Conservation (phyloP, 768 basidiomycete genomes). For the Lactarius tabidus region DNA sequence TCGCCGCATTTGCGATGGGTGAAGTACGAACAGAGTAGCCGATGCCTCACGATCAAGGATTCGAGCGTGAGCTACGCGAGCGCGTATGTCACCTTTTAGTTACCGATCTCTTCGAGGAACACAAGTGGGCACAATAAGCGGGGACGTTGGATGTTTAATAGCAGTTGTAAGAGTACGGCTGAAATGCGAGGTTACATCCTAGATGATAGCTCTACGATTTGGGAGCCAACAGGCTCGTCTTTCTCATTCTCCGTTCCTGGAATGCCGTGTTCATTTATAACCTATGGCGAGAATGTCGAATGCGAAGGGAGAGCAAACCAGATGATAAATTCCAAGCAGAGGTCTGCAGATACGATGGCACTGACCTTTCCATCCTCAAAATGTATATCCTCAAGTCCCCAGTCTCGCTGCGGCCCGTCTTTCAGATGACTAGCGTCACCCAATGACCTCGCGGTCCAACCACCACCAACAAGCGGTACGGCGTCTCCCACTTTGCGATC, state of each 20-base stretch:
- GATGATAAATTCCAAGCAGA: not conserved
- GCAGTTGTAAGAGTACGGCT: not conserved
- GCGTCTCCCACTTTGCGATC: conserved; percentile 33
- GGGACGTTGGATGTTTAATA: not conserved
- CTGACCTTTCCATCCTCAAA: conserved; percentile 58
- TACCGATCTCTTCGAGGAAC: not conserved
- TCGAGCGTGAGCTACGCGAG: conserved; percentile 98
- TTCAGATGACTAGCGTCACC: conserved; percentile 57
- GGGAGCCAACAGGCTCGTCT: conserved; percentile 55
- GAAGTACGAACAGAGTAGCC: conserved; percentile 89
- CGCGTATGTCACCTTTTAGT: conserved; percentile 67
- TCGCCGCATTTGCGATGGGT: conserved; percentile 67
- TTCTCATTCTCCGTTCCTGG: conserved; percentile 60
- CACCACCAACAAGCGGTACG: conserved; percentile 32
- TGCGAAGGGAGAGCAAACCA: not conserved
- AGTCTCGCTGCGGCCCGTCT: conserved; percentile 59
- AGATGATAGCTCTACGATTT: conserved; percentile 30
- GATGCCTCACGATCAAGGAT: conserved; percentile 61
- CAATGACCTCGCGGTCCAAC: conserved; percentile 45
- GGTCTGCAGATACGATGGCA: conserved; percentile 2
- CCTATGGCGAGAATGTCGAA: conserved; percentile 37
- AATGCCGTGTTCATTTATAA: conserved; percentile 64
- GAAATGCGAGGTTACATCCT: conserved; percentile 19
- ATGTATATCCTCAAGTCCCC: conserved; percentile 77
- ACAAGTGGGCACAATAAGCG: not conserved